phyloP scores from a whole-genome alignment of 441 rosid species.

The Metrosideros polymorpha region DNA sequence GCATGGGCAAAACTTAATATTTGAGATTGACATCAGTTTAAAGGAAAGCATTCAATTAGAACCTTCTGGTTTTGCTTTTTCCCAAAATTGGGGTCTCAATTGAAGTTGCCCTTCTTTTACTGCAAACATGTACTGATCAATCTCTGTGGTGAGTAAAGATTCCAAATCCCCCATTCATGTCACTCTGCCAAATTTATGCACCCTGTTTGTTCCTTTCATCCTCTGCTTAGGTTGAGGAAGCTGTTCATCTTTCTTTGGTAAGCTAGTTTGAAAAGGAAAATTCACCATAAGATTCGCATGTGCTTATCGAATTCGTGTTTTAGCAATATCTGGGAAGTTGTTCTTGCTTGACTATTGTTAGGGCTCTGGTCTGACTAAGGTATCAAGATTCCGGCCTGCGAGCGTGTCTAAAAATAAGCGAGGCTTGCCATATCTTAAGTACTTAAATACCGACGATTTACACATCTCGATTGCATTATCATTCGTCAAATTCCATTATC shows the following conservation, averaged over 20 bases:
- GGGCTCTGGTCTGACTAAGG: not conserved
- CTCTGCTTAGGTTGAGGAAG: no score
- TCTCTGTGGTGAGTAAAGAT: no score
- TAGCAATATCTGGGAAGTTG: fast-evolving
- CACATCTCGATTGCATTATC: not conserved
- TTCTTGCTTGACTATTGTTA: fast-evolving
- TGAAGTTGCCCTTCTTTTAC: not conserved
- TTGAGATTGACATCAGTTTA: not conserved
- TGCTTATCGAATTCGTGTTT: not conserved
- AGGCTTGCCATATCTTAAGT: not conserved
- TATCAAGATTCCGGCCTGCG: not conserved
- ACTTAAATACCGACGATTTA: fast-evolving
- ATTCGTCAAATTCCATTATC: fast-evolving
- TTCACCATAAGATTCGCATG: fast-evolving
- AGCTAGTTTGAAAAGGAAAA: no score
- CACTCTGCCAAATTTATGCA: no score
- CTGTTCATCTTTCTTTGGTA: no score
- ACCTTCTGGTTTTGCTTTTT: not conserved
- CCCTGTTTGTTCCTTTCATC: no score
- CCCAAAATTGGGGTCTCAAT: not conserved
- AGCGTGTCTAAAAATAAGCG: no score
- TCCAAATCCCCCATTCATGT: no score
- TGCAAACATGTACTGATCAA: not conserved
- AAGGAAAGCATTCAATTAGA: not conserved
- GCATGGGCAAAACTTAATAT: not conserved